Percentiles rank a stretch among this genome's conserved stretches.
These are phyloP conservation scores for Colletotrichum costaricense DNA, from an alignment of 2,329 filamentous ascomycete genomes.

Conservation along the genomic window DNA sequence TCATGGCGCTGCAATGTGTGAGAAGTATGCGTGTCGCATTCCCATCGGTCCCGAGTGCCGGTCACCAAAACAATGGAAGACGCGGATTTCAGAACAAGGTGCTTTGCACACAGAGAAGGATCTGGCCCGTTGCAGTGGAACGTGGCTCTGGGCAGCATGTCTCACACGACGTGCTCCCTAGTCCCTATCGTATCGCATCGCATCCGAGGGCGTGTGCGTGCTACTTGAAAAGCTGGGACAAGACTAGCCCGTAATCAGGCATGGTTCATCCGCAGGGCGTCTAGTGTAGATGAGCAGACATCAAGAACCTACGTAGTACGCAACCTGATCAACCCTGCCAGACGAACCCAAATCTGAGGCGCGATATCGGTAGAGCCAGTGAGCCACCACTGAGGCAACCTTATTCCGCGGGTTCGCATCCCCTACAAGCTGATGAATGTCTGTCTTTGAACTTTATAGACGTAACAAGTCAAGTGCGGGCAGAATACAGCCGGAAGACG, in stretches of 20 bases:
- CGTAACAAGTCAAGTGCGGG: background rate
- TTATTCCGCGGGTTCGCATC: background rate
- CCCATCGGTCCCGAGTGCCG: background rate
- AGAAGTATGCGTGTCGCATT: background rate
- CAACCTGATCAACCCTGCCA: background rate
- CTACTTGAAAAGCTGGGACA: slow-evolving; percentile 7
- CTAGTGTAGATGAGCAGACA: background rate
- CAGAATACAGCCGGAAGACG: background rate
- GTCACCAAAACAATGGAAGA: background rate
- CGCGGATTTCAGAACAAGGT: background rate
- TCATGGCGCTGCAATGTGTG: background rate
- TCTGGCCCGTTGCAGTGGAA: slow-evolving; percentile 20
- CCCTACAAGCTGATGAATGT: background rate
- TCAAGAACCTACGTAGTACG: background rate
- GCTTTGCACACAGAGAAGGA: background rate
- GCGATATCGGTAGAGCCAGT: background rate
- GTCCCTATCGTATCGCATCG: background rate
- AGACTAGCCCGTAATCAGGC: slow-evolving; percentile 6
- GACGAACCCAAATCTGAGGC: slow-evolving; percentile 1
- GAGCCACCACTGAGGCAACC: slow-evolving; percentile 10
- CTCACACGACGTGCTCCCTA: slow-evolving; percentile 11
- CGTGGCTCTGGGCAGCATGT: slow-evolving; percentile 14
- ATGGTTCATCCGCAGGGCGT: slow-evolving; percentile 5
- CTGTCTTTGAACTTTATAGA: background rate
- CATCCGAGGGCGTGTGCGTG: background rate